These are phyloP conservation scores for Rhodocollybia butyracea DNA, from an alignment of 768 basidiomycete genomes.

Conservation along the genomic window DNA sequence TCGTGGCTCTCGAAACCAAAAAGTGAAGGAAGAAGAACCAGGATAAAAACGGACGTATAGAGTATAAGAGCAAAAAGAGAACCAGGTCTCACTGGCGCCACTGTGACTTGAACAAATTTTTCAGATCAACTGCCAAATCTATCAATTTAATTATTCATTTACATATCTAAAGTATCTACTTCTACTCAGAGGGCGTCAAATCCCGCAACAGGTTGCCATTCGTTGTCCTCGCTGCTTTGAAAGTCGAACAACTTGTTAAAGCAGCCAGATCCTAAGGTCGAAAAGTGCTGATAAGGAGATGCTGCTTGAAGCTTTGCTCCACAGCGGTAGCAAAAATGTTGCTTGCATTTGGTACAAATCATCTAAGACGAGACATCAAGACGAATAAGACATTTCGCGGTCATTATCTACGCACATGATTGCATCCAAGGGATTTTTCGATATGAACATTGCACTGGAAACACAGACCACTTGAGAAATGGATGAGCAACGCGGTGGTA, in stretches of 20 bases:
- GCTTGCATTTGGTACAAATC: constrained; percentile 70
- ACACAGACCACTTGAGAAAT: too few species aligned
- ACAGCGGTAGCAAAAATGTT: constrained; percentile 85
- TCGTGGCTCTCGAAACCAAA: constrained; percentile 27
- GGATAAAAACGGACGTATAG: constrained; percentile 9
- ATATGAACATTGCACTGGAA: constrained; percentile 66
- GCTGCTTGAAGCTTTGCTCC: constrained; percentile 44
- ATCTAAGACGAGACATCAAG: constrained; percentile 42
- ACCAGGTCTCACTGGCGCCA: constrained; percentile 4
- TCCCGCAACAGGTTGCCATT: constrained; percentile 46
- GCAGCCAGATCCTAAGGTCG: constrained; percentile 46
- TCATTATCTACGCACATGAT: constrained; percentile 61
- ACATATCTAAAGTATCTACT: too few species aligned
- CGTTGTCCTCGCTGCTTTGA: constrained; percentile 32
- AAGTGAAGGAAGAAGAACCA: constrained; percentile 19
- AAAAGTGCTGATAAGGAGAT: constrained; percentile 72
- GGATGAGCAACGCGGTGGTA: too few species aligned
- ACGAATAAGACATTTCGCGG: constrained; percentile 3
- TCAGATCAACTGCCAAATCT: constrained; percentile 10
- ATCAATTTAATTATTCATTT: too few species aligned
- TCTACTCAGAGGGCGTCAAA: too few species aligned
- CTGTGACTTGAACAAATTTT: neutral
- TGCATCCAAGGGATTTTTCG: constrained; percentile 79
- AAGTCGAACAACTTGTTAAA: constrained; percentile 68
- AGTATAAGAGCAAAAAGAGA: constrained; percentile 5